These are phyloP conservation scores for Anthracocystis panici-leucophaei DNA, from an alignment of 1,284 basidiomycete species.

Conservation along the genomic window DNA sequence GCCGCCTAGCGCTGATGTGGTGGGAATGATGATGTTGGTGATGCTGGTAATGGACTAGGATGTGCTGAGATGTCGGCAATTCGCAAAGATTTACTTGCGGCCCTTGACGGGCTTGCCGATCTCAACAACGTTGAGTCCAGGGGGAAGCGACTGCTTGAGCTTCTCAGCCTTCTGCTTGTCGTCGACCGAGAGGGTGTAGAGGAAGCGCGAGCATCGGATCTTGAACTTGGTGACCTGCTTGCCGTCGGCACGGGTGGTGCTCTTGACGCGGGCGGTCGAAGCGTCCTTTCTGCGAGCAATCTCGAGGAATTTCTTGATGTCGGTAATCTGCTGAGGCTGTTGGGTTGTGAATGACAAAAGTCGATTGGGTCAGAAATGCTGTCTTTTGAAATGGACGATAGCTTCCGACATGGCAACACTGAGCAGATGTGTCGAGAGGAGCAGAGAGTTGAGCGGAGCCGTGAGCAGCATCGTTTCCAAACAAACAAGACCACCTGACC, in stretches of 20 bases:
- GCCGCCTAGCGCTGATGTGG: slow-evolving; percentile 1
- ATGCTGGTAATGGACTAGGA: slow-evolving; percentile 8
- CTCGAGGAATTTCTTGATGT: slow-evolving; percentile 99
- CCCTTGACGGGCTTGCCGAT: slow-evolving; percentile 55
- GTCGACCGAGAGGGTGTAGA: slow-evolving; percentile 95
- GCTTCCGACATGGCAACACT: background rate
- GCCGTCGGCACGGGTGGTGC: slow-evolving; percentile 82
- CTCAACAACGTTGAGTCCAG: slow-evolving; percentile 73
- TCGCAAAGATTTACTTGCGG: slow-evolving; percentile 46
- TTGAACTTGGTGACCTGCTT: slow-evolving; percentile 91
- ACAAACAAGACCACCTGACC: background rate
- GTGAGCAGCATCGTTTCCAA: background rate
- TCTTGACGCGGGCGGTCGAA: slow-evolving; percentile 94
- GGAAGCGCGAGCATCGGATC: slow-evolving; percentile 95
- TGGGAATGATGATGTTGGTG: background rate
- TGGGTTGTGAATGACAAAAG: background rate
- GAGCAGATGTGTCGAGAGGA: slow-evolving; percentile 7
- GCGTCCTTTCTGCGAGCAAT: slow-evolving; percentile 84
- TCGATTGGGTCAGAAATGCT: slow-evolving; percentile 23
- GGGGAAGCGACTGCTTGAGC: slow-evolving; percentile 93
- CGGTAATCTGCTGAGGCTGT: slow-evolving; percentile 95
- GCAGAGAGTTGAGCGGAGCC: background rate
- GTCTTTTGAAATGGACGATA: background rate
- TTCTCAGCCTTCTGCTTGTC: slow-evolving; percentile 99
- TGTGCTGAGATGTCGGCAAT: background rate